A percentile compares a stretch with the other conserved stretches of the same genome.
These are phyloP conservation scores for Spergularia bocconei DNA, from an alignment of 148 eudicot species.

Conservation along the genomic window DNA sequence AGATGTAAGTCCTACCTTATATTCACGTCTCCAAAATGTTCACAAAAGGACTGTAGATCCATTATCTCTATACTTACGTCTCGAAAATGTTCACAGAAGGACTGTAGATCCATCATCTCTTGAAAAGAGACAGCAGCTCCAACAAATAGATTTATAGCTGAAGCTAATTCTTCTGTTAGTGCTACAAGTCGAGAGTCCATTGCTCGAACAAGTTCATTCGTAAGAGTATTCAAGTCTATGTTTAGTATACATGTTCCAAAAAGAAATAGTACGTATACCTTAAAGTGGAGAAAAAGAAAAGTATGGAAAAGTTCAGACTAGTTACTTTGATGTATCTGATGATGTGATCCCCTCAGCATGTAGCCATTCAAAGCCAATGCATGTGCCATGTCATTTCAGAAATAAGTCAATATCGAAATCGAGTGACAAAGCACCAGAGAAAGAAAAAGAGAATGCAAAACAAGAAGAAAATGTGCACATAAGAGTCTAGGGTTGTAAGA, in stretches of 20 bases:
- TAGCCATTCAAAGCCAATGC: slow-evolving; percentile 16
- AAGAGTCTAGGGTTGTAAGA: not conserved
- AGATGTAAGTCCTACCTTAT: slow-evolving; percentile 47
- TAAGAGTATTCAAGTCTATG: slow-evolving; percentile 29
- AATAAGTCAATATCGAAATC: slow-evolving; percentile 20
- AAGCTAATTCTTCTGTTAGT: slow-evolving; percentile 58
- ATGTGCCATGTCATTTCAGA: slow-evolving; percentile 4
- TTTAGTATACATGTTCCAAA: slow-evolving; percentile 25
- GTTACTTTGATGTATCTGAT: slow-evolving; percentile 84
- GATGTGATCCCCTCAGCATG: slow-evolving; percentile 56
- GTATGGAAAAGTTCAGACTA: slow-evolving; percentile 13
- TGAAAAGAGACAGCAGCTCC: slow-evolving; percentile 42
- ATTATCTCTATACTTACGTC: no score
- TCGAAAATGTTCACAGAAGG: slow-evolving; percentile 62
- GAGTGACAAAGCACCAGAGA: slow-evolving; percentile 14
- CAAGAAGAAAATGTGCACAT: not conserved
- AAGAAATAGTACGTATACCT: not conserved
- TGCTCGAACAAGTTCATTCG: slow-evolving; percentile 90
- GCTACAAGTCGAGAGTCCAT: slow-evolving; percentile 78
- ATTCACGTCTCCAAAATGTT: slow-evolving; percentile 56
- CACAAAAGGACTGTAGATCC: no score
- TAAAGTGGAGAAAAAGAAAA: not conserved
- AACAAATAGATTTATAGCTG: slow-evolving; percentile 64
- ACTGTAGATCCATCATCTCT: slow-evolving; percentile 51
- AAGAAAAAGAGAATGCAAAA: slow-evolving; percentile 18